A percentile compares a stretch with the other conserved stretches of the same genome.
Evolutionary conservation across 2,329 filamentous ascomycete genomes (phyloP).

Genomic region (Leptographium wingfieldii): DNA sequence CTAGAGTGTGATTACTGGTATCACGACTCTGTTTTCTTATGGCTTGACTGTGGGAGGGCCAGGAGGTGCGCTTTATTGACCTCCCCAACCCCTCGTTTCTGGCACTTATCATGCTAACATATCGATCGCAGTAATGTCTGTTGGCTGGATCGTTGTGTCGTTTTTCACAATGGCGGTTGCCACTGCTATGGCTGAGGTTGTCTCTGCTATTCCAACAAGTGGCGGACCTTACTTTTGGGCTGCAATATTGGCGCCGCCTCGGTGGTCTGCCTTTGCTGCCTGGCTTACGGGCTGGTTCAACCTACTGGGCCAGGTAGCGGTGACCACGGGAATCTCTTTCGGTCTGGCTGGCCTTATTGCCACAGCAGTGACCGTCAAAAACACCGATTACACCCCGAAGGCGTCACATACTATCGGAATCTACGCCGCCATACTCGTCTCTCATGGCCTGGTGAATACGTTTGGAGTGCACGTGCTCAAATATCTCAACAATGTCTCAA

Average conservation of each 20-base stretch:
- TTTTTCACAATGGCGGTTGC: slow-evolving; percentile 44
- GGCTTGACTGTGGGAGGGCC: slow-evolving; percentile 42
- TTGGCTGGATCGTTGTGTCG: slow-evolving; percentile 41
- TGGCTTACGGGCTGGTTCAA: slow-evolving; percentile 31
- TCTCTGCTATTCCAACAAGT: slow-evolving; percentile 43
- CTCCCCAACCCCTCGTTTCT: not conserved
- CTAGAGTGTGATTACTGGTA: slow-evolving; percentile 44
- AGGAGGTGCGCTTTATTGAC: slow-evolving; percentile 14
- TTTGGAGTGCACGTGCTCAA: slow-evolving; percentile 43
- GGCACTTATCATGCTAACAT: not conserved
- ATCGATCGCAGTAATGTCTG: slow-evolving; percentile 30
- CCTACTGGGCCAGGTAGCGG: slow-evolving; percentile 27
- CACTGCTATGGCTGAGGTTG: slow-evolving; percentile 45
- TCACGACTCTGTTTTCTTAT: slow-evolving; percentile 45
- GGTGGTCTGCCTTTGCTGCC: slow-evolving; percentile 24
- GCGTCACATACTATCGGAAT: slow-evolving; percentile 42
- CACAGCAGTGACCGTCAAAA: slow-evolving; percentile 24
- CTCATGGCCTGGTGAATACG: slow-evolving; percentile 42
- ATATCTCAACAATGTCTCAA: slow-evolving; percentile 44
- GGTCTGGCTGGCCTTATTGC: slow-evolving; percentile 26
- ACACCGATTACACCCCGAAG: slow-evolving; percentile 24
- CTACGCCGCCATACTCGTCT: slow-evolving; percentile 42
- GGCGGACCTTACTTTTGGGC: slow-evolving; percentile 51
- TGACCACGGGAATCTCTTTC: slow-evolving; percentile 29
- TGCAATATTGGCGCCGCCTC: slow-evolving; percentile 38